Base-by-base conservation (phyloP, 805 yeast species). In the Nakazawaea ernobii region DNA sequence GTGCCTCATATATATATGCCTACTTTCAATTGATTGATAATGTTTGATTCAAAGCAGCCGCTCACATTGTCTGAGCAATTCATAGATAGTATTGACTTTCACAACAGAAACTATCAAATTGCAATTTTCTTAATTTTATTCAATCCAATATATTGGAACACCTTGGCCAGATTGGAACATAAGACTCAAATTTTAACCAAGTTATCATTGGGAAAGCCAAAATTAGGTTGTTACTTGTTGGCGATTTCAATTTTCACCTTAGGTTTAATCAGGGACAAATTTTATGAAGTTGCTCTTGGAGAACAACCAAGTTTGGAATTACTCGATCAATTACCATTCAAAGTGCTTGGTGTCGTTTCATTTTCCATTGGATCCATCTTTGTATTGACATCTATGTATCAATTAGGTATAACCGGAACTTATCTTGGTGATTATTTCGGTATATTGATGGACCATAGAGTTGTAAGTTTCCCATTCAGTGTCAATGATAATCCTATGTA, bases 351-450 rank as follows among this genome's bases (percentile, higher is more conserved):
- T 2, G 67, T 73, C 24, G 64, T 63, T 1, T 57, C 70, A 2
- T 85, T 90, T 55, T 79, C 65, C 1, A 62, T 73, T 43, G 99
- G 99, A 20, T 90, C 91, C 55, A 66, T 87, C 8, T 77, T 94
- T 45, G 98, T 91, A 2, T 53, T 86, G 30, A 68, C 82, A 29
- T 88, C 97, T 20, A 92, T 94, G 98, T 92, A 80, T 70, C 84
- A 85, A 11, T 74, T 94, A 54, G 99, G 99, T 24, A 80, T 94
- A 51, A 92, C 97, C 11, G 99, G 99, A 24, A 94, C 99, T 9
- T 94, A 94, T 60, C 69, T 94, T 51, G 99, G 99, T 38, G 99
- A 94, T 66, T 95, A 94, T 69, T 94, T 94, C 67, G 98, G 98
- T 1, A 91, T 94, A 58, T 75, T 94, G 57, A 94, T 92, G 94